Percentiles rank a stretch among this genome's conserved stretches.
Conservation (phyloP, 805 yeast species). For the Starmerella scarabaei region DNA sequence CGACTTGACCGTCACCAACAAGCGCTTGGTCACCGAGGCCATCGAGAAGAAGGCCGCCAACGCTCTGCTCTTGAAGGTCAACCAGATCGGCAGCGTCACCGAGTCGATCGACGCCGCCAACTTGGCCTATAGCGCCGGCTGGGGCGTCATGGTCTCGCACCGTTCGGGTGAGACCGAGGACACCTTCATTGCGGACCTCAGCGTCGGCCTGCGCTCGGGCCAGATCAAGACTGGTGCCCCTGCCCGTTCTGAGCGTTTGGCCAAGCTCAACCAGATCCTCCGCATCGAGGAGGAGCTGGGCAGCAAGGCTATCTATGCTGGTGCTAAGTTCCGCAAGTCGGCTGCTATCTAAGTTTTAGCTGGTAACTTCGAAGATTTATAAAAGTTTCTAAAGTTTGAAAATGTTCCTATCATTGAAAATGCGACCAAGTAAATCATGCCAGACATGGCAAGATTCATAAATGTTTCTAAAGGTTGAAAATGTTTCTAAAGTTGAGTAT, state of each 20-base stretch:
- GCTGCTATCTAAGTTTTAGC: conserved; percentile 24
- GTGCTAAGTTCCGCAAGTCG: conserved; percentile 66
- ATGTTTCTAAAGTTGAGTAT: background rate
- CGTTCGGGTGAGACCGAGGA: conserved; percentile 99
- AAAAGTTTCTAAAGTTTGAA: background rate
- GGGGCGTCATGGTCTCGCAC: conserved; percentile 99
- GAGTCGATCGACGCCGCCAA: conserved; percentile 96
- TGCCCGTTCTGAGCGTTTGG: conserved; percentile 99
- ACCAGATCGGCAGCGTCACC: conserved; percentile 94
- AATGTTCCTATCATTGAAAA: background rate
- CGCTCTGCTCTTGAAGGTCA: conserved; percentile 90
- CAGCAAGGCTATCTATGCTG: conserved; percentile 93
- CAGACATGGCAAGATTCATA: conserved; percentile 6
- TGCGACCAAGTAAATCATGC: too few relatives aligned
- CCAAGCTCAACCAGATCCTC: conserved; percentile 95
- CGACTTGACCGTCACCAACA: conserved; percentile 98
- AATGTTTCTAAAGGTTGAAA: background rate
- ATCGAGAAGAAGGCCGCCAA: conserved; percentile 92
- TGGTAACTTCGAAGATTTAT: too few relatives aligned
- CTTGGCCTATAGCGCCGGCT: conserved; percentile 87
- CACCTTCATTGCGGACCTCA: conserved; percentile 92
- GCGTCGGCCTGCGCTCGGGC: conserved; percentile 96
- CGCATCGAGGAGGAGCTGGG: conserved; percentile 98
- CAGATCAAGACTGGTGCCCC: conserved; percentile 99
- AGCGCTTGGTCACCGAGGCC: conserved; percentile 84